phyloP scores from a whole-genome alignment of 1,139 yeast genomes.

The Protomyces inouyei region DNA sequence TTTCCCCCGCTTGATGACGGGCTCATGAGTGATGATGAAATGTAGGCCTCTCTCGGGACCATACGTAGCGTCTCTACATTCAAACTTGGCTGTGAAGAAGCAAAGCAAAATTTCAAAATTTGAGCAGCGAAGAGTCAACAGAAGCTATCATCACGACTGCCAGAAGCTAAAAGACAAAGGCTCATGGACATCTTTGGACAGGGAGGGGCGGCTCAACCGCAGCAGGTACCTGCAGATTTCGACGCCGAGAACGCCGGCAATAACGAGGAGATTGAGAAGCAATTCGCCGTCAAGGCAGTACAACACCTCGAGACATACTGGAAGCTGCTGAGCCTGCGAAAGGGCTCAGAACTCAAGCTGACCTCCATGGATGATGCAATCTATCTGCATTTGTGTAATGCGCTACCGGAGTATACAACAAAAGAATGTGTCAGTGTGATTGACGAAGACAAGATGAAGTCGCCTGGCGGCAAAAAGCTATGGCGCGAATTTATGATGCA shows the following conservation, averaged over 20 bases:
- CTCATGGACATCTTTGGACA: not conserved
- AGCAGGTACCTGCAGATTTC: constrained; percentile 37
- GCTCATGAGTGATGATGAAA: constrained; percentile 36
- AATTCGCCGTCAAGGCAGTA: constrained; percentile 94
- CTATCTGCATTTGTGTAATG: constrained; percentile 58
- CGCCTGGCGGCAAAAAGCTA: constrained; percentile 68
- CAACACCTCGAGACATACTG: constrained; percentile 94
- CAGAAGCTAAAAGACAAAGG: not conserved
- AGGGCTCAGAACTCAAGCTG: constrained; percentile 62
- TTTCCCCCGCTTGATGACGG: constrained; percentile 37
- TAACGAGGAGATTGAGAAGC: constrained; percentile 44
- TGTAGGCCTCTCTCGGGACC: constrained; percentile 1
- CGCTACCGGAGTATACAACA: constrained; percentile 75
- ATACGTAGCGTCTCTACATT: not conserved
- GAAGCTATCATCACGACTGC: not conserved
- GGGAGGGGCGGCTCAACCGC: not conserved
- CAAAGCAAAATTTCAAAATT: not conserved
- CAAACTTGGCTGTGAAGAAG: not conserved
- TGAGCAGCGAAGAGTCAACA: not conserved
- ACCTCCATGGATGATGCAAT: constrained; percentile 65
- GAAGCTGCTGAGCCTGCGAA: constrained; percentile 65
- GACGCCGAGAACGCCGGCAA: constrained; percentile 58
- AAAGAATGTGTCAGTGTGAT: constrained; percentile 54
- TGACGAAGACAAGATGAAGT: constrained; percentile 77
- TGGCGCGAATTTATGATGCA: constrained; percentile 88